Base-by-base conservation (phyloP, 371 early-diverging fungal genomes). In the Syncephalastrum sp. region DNA sequence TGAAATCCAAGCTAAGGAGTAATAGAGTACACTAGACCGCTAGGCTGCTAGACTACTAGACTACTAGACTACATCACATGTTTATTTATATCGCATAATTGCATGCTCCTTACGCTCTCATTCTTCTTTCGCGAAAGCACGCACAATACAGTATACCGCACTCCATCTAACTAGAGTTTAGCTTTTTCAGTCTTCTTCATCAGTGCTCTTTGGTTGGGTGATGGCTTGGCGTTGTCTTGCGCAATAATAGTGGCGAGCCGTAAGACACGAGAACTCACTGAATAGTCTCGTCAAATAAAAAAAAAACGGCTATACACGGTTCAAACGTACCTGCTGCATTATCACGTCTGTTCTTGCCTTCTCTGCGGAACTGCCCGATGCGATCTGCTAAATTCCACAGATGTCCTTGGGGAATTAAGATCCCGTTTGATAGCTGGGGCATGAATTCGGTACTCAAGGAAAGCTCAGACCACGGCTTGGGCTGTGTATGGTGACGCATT, bases 1-100 rank as follows among this genome's bases (percentile, higher is more conserved):
- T 63, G 96, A 97, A 16, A 97, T 97, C 70, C 94, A 98, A 57
- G 97, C 97, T 70, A 95, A 97, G 71, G 70, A 92, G 83, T 61
- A 61, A 42, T 21, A 50, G 19, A 42, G 15, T 16, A 54, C 8
- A 33, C 12, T 33, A 33, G 38, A 33, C 38, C 10, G 8, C 38
- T 33, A 33, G 21, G 1, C 21, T 21, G 21, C 12, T 33, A 33
- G 38, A 33, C 38, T 33, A 33, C 38, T 21, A 21, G 21, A 21
- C 21, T 33, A 33, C 12, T 33, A 33, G 38, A 33, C 38, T 33
- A 33, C 38, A 33, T 33, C 38, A 33, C 38, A 33, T 33, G 6
- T 33, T 33, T 33, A 33, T 33, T 33, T 33, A 29, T 16, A 48
- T 42, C 53, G 15, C 12, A 14, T 48, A 3, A n/a, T 48, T 48